Evolutionary conservation across 2,329 filamentous ascomycete genomes (phyloP).

Genomic region (Aspergillus hortae): DNA sequence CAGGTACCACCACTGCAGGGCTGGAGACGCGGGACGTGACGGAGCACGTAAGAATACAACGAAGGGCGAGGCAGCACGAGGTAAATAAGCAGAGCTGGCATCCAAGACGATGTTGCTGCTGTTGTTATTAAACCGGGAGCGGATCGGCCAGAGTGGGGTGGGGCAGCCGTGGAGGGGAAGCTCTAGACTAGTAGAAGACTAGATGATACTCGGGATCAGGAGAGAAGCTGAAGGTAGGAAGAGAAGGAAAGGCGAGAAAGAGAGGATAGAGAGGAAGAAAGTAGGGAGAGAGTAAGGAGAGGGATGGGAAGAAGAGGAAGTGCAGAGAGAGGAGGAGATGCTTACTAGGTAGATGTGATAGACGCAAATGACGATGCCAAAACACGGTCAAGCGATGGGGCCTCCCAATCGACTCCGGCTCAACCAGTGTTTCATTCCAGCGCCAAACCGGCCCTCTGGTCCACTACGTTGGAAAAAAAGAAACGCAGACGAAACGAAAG

Average conservation of each 20-base stretch:
- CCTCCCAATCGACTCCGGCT: constrained; percentile 8
- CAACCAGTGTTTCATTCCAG: constrained; percentile 22
- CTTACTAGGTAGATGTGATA: not conserved
- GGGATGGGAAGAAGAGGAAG: not conserved
- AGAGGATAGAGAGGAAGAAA: not conserved
- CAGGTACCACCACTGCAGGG: not conserved
- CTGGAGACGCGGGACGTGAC: not conserved
- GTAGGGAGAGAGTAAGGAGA: not conserved
- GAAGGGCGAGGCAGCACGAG: too few relatives aligned
- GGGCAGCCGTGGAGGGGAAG: constrained; percentile 12
- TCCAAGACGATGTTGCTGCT: not conserved
- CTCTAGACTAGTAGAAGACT: not conserved
- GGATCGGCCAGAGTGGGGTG: constrained; percentile 17
- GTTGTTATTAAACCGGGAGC: constrained; percentile 17
- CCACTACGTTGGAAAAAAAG: not conserved
- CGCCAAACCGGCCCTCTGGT: constrained; percentile 10
- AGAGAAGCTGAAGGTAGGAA: not conserved
- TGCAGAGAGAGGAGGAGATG: not conserved
- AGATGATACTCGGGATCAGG: not conserved
- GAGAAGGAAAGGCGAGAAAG: not conserved
- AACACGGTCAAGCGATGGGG: constrained; percentile 1
- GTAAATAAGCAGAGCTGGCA: not conserved
- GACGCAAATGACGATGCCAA: not conserved
- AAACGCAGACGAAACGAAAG: not conserved
- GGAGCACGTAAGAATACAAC: not conserved